Conservation (phyloP, 176 grass and related monocot genomes). For the Luzula sylvatica region DNA sequence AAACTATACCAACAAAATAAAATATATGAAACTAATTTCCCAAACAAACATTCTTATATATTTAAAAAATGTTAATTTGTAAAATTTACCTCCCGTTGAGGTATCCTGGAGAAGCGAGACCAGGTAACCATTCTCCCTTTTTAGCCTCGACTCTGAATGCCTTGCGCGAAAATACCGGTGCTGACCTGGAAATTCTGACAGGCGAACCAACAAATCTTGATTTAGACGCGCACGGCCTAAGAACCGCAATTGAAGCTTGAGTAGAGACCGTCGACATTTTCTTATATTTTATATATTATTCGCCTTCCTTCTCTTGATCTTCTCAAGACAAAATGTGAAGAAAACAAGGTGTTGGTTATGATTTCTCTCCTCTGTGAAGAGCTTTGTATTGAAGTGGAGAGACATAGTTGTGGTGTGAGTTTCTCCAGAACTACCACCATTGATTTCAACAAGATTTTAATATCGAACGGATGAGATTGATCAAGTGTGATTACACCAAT, state of each 20-base stretch:
- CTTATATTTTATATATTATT: neutral
- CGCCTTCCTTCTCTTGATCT: neutral
- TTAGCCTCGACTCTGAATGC: slow-evolving; percentile 59
- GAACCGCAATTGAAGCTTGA: slow-evolving; percentile 34
- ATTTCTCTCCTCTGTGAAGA: neutral
- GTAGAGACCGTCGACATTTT: slow-evolving; percentile 43
- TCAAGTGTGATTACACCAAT: slow-evolving; percentile 18
- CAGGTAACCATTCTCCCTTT: slow-evolving; percentile 72
- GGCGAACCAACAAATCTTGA: slow-evolving; percentile 30
- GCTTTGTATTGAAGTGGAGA: slow-evolving; percentile 41
- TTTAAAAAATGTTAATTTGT: neutral
- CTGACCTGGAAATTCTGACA: slow-evolving; percentile 20
- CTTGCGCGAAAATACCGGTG: slow-evolving; percentile 15
- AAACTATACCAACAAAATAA: slow-evolving; percentile 19
- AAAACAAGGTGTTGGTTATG: slow-evolving; percentile 14
- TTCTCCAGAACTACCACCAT: neutral
- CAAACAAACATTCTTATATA: neutral
- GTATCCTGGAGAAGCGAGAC: slow-evolving; percentile 57
- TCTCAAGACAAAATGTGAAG: slow-evolving; percentile 20
- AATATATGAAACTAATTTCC: neutral
- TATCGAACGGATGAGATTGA: slow-evolving; percentile 19
- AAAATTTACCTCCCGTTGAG: slow-evolving; percentile 60
- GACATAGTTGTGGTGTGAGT: slow-evolving; percentile 21
- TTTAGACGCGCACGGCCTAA: slow-evolving; percentile 34
- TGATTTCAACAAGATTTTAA: neutral